These are phyloP conservation scores for Diphasiastrum complanatum DNA, from an alignment of 83 land plant species.

Conservation along the genomic window DNA sequence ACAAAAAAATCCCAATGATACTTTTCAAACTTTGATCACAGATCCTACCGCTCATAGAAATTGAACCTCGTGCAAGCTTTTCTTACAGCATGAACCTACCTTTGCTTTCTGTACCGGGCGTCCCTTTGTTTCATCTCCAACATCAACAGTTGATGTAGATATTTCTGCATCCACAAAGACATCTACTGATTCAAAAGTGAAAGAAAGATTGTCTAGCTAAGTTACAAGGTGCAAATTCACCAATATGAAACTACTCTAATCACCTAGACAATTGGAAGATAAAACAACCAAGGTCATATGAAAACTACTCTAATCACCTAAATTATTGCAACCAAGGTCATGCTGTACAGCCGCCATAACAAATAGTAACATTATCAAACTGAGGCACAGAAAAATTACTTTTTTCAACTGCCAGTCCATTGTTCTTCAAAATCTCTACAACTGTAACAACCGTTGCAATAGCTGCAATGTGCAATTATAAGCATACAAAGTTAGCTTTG, in stretches of 20 bases:
- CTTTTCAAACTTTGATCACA: too few species aligned
- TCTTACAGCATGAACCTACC: constrained; percentile 3
- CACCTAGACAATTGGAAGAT: not conserved
- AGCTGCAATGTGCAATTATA: too few species aligned
- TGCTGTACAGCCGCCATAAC: not conserved
- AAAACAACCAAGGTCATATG: not conserved
- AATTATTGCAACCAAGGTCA: not conserved
- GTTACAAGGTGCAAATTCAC: not conserved
- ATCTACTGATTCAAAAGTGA: not conserved
- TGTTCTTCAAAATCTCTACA: constrained; percentile 33
- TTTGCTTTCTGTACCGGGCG: constrained; percentile 24
- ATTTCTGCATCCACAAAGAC: constrained; percentile 8
- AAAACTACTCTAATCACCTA: not conserved
- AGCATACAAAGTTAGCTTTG: too few species aligned
- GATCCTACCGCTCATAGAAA: too few species aligned
- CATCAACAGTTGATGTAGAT: constrained; percentile 22
- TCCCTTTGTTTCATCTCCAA: constrained; percentile 23
- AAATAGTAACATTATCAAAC: not conserved
- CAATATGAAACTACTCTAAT: not conserved
- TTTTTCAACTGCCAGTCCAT: constrained; percentile 30
- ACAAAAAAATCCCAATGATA: too few species aligned
- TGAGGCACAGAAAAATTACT: constrained; percentile 4
- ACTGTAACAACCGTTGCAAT: constrained; percentile 35
- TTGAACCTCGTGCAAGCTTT: too few species aligned
- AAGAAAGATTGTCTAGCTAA: not conserved